Percentiles rank a stretch among this genome's conserved stretches.
Conservation (phyloP, 192 early-diverging fungal genomes). For the Chytriomyces sp. region DNA sequence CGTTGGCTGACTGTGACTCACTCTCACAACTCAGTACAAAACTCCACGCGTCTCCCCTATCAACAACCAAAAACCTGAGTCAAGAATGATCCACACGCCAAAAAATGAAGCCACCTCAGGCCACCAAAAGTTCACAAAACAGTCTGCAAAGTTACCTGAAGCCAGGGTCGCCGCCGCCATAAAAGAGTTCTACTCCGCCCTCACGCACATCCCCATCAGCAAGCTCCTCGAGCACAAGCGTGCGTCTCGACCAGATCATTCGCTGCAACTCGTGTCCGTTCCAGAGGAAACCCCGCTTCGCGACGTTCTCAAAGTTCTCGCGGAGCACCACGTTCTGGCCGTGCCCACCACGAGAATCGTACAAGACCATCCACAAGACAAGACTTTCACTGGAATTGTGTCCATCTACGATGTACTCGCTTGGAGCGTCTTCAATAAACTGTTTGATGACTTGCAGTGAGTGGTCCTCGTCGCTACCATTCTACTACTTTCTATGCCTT, state of each 20-base stretch:
- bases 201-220: constrained; percentile 32
- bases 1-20: too few relatives aligned
- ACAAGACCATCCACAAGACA: background rate
- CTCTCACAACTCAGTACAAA: too few relatives aligned
- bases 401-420: constrained; percentile 53
- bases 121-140: background rate
- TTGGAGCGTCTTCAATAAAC: constrained; percentile 49
- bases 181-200: constrained; percentile 22
- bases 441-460: constrained; percentile 48
- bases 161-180: background rate
- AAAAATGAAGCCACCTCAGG: background rate
- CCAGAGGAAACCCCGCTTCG: constrained; percentile 35
- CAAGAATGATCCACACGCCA: too few relatives aligned
- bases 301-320: constrained; percentile 39
- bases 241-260: background rate
- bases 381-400: constrained; percentile 45
- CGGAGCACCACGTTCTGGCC: constrained; percentile 42
- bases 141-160: too few relatives aligned
- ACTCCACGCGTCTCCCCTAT: too few relatives aligned
- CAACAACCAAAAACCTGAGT: too few relatives aligned
- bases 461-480: constrained; percentile 5
- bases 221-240: constrained; percentile 35
- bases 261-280: constrained; percentile 36
- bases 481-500: background rate
- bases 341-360: constrained; percentile 32